phyloP scores from a whole-genome alignment of 768 basidiomycete species.

The Leccinum variicolor region DNA sequence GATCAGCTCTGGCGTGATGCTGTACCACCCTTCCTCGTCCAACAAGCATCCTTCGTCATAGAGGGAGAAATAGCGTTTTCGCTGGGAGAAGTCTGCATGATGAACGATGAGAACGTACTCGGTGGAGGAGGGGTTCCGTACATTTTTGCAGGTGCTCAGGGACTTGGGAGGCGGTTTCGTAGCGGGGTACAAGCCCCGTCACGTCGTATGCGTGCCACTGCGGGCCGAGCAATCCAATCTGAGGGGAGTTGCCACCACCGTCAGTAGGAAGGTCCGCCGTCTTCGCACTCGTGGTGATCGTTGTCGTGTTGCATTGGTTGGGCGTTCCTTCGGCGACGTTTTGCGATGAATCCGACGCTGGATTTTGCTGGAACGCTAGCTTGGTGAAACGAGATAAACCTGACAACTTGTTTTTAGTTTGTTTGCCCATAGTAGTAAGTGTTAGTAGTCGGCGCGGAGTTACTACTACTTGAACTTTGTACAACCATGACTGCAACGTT shows the following conservation, averaged over 20 bases:
- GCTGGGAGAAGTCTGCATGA: constrained; percentile 79
- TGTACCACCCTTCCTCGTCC: constrained; percentile 98
- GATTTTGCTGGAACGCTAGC: constrained; percentile 33
- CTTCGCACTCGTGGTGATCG: neutral
- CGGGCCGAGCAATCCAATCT: constrained; percentile 23
- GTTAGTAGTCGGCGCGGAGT: constrained; percentile 5
- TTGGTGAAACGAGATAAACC: constrained; percentile 44
- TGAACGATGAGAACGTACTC: neutral
- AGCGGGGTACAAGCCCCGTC: constrained; percentile 70
- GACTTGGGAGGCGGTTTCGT: constrained; percentile 59
- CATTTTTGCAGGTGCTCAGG: constrained; percentile 83
- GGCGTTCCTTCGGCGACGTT: constrained; percentile 2
- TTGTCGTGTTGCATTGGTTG: neutral
- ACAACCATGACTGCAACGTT: neutral
- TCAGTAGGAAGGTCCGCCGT: neutral
- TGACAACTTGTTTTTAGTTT: constrained; percentile 33
- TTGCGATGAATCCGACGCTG: neutral
- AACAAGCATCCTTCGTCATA: constrained; percentile 82
- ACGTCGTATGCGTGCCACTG: constrained; percentile 57
- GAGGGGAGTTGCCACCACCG: constrained; percentile 17
- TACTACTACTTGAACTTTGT: neutral
- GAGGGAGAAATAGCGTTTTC: constrained; percentile 75
- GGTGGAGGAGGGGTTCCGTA: constrained; percentile 28
- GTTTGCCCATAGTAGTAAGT: constrained; percentile 38
- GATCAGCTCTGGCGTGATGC: constrained; percentile 91